phyloP scores from a whole-genome alignment of 1,139 yeast species.

The Chernovozyma sophiae-reginae region DNA sequence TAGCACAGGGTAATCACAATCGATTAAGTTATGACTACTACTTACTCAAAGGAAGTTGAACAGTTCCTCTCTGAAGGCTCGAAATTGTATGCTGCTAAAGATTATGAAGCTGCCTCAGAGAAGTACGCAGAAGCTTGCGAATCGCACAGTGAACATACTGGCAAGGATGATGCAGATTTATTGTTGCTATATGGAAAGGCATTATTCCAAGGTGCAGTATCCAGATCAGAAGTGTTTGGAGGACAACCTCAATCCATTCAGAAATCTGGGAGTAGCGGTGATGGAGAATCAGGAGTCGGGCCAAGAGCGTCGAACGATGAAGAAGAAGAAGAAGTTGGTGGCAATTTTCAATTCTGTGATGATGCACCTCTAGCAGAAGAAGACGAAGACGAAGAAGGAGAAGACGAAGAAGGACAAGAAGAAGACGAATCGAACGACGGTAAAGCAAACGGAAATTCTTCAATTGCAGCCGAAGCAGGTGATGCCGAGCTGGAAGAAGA shows the following conservation, averaged over 20 bases:
- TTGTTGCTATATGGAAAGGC: conserved; percentile 77
- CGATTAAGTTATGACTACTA: no score
- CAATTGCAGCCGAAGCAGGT: conserved; percentile 15
- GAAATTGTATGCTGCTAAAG: conserved; percentile 54
- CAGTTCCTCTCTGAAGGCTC: conserved; percentile 56
- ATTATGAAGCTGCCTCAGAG: conserved; percentile 67
- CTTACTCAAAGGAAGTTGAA: conserved; percentile 32
- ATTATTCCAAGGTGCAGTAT: conserved; percentile 71
- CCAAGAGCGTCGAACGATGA: conserved; percentile 13
- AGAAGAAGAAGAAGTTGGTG: conserved; percentile 19
- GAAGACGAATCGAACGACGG: conserved; percentile 20
- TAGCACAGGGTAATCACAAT: no score
- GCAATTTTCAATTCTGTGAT: conserved; percentile 54
- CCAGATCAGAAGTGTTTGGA: conserved; percentile 78
- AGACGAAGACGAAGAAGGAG: conserved; percentile 29
- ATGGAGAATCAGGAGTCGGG: conserved; percentile 20
- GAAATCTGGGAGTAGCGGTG: no score
- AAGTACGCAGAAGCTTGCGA: conserved; percentile 76
- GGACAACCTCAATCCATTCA: conserved; percentile 19
- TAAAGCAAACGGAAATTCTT: conserved; percentile 26
- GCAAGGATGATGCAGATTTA: conserved; percentile 66
- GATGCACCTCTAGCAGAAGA: conserved; percentile 48
- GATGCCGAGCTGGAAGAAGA: conserved; percentile 11
- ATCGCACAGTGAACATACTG: conserved; percentile 41
- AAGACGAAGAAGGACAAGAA: conserved; percentile 13